Percentiles rank a stretch among this genome's conserved stretches.
Conservation (phyloP, 148 eudicot species). For the Vaccinium darrowii region DNA sequence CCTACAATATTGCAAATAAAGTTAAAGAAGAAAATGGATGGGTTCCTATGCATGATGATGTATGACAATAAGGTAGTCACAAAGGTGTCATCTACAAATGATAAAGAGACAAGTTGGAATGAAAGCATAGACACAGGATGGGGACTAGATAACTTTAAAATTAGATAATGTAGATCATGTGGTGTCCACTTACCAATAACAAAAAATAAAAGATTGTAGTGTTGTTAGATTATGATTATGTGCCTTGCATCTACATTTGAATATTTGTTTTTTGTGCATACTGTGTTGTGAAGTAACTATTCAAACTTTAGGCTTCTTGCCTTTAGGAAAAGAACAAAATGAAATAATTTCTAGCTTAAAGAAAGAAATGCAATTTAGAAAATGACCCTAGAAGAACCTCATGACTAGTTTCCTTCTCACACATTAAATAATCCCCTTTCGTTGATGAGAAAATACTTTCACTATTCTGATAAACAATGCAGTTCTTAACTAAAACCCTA, state of each 20-base stretch:
- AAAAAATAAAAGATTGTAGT: not conserved
- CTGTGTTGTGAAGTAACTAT: not conserved
- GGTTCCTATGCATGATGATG: too few species aligned
- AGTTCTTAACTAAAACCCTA: too few species aligned
- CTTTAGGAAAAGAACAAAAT: not conserved
- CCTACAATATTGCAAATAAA: too few species aligned
- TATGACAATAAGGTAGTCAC: too few species aligned
- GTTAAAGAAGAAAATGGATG: too few species aligned
- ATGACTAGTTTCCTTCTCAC: not conserved
- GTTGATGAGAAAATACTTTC: not conserved
- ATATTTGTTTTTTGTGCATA: too few species aligned
- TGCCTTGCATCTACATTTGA: too few species aligned
- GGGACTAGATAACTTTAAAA: not conserved
- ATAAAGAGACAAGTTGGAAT: not conserved
- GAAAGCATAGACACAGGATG: too few species aligned
- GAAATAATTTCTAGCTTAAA: not conserved
- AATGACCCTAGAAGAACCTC: not conserved
- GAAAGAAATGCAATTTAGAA: not conserved
- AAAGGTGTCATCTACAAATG: too few species aligned
- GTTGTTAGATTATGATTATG: not conserved
- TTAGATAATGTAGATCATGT: not conserved
- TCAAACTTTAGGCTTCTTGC: not conserved
- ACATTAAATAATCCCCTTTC: not conserved
- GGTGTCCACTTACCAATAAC: not conserved
- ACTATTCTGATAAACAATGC: not conserved